Evolutionary conservation across 2,329 filamentous ascomycete genomes (phyloP), one percentile per base, ranked within the genome.

Genomic region (Didymella segeticola): DNA sequence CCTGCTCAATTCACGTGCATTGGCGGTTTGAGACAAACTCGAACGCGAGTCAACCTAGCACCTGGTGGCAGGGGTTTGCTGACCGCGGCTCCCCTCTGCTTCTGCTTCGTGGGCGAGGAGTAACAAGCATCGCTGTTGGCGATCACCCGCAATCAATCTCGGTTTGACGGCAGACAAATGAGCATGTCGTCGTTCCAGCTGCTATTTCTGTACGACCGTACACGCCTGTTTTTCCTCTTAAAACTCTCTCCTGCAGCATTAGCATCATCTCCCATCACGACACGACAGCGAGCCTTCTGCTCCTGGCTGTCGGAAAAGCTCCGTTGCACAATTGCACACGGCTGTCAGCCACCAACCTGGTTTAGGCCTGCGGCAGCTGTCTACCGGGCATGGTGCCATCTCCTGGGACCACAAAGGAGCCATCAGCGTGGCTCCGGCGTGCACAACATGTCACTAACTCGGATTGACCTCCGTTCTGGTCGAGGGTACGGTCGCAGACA

Each of bases 361-460:
- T 72, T 69, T 50, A 55, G 64, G 64, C 61, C 46, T 66, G 65
- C 69, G 62, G 69, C 68, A 70, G 62, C 64, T 66, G 63, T 68
- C 63, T 62, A 58, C 67, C 63, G 64, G 61, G 47, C 56, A 63
- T 65, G 63, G 62, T 68, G 53, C 56, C 59, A 58, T 60, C 56
- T 63, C 56, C 58, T 64, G 54, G 57, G 43, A 53, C 58, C 53
- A 66, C 57, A 57, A 48, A 43, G 53, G 54, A 52, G 58, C 70
- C 70, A 59, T 58, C 59, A 53, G 56, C 61, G 25, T 67, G 70
- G 70, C 59, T 69, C 59, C 56, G 58, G 48, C 27, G 56, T 52
- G 52, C 67, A 71, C 69, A 53, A 50, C 68, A 67, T 56, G 26
- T 51, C 57, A 57, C 61, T 49, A 43, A 51, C 52, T 63, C 64